These are phyloP conservation scores for Hypoxylon trugodes DNA, from an alignment of 495 filamentous ascomycete species.

Conservation along the genomic window DNA sequence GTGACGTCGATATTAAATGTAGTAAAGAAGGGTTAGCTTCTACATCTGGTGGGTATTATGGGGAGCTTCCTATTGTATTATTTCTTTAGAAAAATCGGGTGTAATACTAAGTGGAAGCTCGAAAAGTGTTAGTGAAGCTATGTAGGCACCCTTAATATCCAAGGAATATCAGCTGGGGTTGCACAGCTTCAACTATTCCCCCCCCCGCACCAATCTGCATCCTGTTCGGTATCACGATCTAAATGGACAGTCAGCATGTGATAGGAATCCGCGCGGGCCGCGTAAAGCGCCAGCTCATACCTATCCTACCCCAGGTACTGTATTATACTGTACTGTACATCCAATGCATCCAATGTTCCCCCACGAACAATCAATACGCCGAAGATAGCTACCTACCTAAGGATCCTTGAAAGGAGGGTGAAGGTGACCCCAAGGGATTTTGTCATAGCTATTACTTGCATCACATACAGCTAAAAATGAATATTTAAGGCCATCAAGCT, in stretches of 20 bases:
- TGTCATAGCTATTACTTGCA: conserved; percentile 15
- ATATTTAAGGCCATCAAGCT: conserved; percentile 44
- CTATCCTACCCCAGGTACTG: background rate
- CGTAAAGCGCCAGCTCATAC: conserved; percentile 35
- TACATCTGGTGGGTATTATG: background rate
- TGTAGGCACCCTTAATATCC: conserved; percentile 17
- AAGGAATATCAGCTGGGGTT: conserved; percentile 18
- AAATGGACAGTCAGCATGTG: conserved; percentile 34
- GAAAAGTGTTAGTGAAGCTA: conserved; percentile 26
- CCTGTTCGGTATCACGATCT: conserved; percentile 24
- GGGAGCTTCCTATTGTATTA: background rate
- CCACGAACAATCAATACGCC: conserved; percentile 24
- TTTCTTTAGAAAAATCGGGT: background rate
- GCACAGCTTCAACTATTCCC: conserved; percentile 26
- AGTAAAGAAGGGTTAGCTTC: background rate
- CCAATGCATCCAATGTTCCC: background rate
- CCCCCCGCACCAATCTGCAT: conserved; percentile 35
- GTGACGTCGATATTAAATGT: background rate
- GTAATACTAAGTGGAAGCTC: conserved; percentile 4
- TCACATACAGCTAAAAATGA: conserved; percentile 22
- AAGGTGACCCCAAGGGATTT: conserved; percentile 17
- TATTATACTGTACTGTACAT: too few relatives aligned
- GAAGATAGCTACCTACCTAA: conserved; percentile 13
- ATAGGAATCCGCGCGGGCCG: conserved; percentile 25
- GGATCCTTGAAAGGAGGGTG: conserved; percentile 22